Evolutionary conservation across 495 filamentous ascomycete species (phyloP), one percentile per base, ranked within the genome.

Genomic region (Aspergillus conjunctus): DNA sequence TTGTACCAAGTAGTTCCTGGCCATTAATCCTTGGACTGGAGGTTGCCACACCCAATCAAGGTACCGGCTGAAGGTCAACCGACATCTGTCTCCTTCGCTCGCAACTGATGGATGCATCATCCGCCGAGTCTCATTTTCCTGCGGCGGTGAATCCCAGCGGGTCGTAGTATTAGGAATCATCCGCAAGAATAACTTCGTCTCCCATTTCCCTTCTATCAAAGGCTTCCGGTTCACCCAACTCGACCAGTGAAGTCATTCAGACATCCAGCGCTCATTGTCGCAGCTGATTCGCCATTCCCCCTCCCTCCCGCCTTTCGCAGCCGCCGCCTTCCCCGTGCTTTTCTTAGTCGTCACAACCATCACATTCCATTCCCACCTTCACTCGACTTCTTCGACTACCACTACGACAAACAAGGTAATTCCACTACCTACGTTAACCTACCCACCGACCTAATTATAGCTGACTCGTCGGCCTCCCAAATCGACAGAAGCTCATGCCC

Each of bases 271-370:
- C 17, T 31, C 8, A 12, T 51, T 21, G 21, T 21, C 49, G 12
- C 17, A 20, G 49, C 49, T 51, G 49, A 51, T 51, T 51, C 49
- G 49, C 30, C 22, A 14, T 20, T 14, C n/a, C 56, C 56, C 56
- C 31, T 43, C 51, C 51, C 18, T 52, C 58, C 58, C 51, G 51
- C 58, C 43, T 54, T 26, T 60, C 49, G 58, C 58, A 51, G 58
- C 58, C 58, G 56, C 56, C 46, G 46, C 56, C 49, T 60, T 54
- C 58, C 58, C 51, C 58, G 37, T 54, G 51, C 58, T 60, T 26
- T 26, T 41, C 26, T 48, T 10, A 48, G 41, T 60, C 43, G 58
- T 60, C 58, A 54, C 58, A 60, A 60, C 54, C 58, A 60, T 60
- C 58, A 60, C 58, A 60, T 54, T 60, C 31, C 49, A 54, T 53